Base-by-base conservation (phyloP, 2,329 filamentous ascomycete species). In the Diaporthe ilicicola region DNA sequence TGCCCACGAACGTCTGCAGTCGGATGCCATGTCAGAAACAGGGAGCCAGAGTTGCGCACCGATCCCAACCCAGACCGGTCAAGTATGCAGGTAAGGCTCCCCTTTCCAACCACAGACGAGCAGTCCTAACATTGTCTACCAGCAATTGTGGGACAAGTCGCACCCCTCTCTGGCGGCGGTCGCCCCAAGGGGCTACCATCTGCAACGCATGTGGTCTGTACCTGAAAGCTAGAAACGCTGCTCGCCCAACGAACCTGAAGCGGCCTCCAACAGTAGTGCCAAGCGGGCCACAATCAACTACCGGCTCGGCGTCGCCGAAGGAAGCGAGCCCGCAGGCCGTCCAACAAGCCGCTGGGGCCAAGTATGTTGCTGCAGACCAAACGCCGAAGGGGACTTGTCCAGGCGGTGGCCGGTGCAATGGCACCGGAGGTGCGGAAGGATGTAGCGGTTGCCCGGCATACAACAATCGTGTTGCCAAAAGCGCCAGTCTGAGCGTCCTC, bases 151-250 rank as follows among this genome's bases (percentile, higher is more conserved):
- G 92, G 70, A 98, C 96, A 19, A 98, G 94, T 66, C 91, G 93
- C 80, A 99, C 96, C 56, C 96, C 96, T 29, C 84, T 99, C 46
- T 99, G 96, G 96, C 90, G 96, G 79, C 90, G 96, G 78, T 97
- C 95, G 19, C 95, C 95, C 0, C 91, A 95, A 77, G 96, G 96
- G 37, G 93, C 94, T 68, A 98, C 94, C 34, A 98, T 99, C 72
- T 99, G 96, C 84, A 99, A 99, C 82, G 96, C 96, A 7, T 99
- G 96, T 78, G 96, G 96, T 51, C 87, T 99, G 19, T 99, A 99
- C 81, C 86, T 94, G 73, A 98, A 98, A 81, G 95, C 95, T 12
- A 90, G 96, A 75, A 98, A 98, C 79, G 93, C 95, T 73, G 91
- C 94, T 76, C 90, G 96, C 64, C 96, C 96, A 17, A 96, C 94